Conservation (phyloP, 2,329 filamentous ascomycete genomes). For the Fonsecaea monophora region DNA sequence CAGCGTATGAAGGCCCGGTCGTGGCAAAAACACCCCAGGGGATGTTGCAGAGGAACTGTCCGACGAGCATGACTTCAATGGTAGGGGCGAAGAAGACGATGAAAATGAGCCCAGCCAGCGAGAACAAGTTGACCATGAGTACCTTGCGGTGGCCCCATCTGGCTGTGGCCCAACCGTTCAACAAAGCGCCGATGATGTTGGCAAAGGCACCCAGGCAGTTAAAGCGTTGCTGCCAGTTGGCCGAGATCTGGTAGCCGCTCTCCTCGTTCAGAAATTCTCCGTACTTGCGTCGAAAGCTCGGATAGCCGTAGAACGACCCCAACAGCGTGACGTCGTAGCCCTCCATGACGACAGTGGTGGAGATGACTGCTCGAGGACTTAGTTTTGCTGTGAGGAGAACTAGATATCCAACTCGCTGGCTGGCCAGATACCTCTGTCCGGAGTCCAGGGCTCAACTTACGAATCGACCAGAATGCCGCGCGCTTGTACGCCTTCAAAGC, state of each 20-base stretch:
- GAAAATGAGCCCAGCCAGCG: conserved; percentile 56
- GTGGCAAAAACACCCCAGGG: conserved; percentile 39
- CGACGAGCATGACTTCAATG: conserved; percentile 56
- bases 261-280: conserved; percentile 41
- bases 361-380: conserved; percentile 41
- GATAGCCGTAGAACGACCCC: conserved; percentile 58
- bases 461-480: conserved; percentile 30
- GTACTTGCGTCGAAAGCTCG: conserved; percentile 52
- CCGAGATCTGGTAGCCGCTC: conserved; percentile 48
- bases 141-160: conserved; percentile 56
- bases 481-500: conserved; percentile 26
- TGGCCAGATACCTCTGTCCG: background rate
- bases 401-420: background rate
- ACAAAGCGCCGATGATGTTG: conserved; percentile 30
- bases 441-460: conserved; percentile 36
- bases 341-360: conserved; percentile 60
- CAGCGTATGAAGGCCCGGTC: conserved; percentile 64
- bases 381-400: background rate
- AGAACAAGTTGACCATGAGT: conserved; percentile 53
- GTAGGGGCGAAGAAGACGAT: conserved; percentile 60
- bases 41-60: conserved; percentile 58
- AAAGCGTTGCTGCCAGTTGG: conserved; percentile 59
- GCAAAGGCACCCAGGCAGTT: conserved; percentile 16
- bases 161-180: conserved; percentile 28
- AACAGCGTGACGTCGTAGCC: conserved; percentile 61